phyloP scores from a whole-genome alignment of 2,329 filamentous ascomycete genomes.

The Xylaria sp. region DNA sequence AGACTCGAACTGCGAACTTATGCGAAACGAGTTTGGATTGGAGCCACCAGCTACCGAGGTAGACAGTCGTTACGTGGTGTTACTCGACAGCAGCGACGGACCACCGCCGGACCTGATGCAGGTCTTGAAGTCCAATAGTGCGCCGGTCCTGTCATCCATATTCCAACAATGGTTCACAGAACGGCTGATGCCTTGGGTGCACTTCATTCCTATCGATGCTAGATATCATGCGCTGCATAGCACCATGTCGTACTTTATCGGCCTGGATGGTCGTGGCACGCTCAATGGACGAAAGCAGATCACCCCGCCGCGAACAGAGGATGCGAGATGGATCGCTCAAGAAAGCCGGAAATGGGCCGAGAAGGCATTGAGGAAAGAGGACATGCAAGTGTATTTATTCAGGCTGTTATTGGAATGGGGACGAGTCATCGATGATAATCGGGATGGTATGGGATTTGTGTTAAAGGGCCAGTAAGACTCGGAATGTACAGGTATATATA shows the following conservation, averaged over 20 bases:
- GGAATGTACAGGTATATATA: neutral
- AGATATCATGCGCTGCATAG: conserved; percentile 78
- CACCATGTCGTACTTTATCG: conserved; percentile 78
- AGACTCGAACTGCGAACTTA: conserved; percentile 57
- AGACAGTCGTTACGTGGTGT: conserved; percentile 74
- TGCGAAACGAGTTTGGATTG: conserved; percentile 62
- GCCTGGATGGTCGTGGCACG: conserved; percentile 58
- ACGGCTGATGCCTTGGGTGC: conserved; percentile 77
- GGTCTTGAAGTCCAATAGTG: conserved; percentile 71
- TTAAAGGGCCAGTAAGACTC: conserved; percentile 14
- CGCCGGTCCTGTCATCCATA: conserved; percentile 76
- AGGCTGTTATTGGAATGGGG: conserved; percentile 81
- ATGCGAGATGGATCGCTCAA: conserved; percentile 73
- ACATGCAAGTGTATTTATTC: conserved; percentile 86
- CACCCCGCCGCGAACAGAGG: conserved; percentile 60
- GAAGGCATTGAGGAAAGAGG: conserved; percentile 71
- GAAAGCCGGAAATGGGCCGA: conserved; percentile 72
- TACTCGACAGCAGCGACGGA: conserved; percentile 76
- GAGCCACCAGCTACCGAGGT: conserved; percentile 67
- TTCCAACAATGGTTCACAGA: conserved; percentile 85
- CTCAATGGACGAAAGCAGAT: conserved; percentile 58
- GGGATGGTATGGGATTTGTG: conserved; percentile 58
- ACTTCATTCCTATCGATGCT: conserved; percentile 82
- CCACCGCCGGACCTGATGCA: conserved; percentile 68
- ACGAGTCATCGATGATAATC: conserved; percentile 70